Evolutionary conservation across 495 filamentous ascomycete species (phyloP), one percentile per base, ranked within the genome.

Genomic region (Parachaetomium inaequale): DNA sequence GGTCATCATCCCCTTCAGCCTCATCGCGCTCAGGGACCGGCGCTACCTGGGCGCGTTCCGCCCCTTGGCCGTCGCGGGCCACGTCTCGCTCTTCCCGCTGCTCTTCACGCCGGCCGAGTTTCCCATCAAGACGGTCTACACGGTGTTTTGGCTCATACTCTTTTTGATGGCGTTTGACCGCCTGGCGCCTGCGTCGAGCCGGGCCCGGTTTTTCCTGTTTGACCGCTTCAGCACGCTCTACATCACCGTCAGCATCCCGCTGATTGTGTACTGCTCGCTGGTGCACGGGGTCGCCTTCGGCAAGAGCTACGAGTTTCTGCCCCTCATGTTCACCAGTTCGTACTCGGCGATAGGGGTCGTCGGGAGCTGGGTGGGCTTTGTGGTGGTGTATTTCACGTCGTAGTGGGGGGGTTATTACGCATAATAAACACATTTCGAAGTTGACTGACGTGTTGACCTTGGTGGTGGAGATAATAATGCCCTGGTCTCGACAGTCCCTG

Each of bases 331-430:
- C 70, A 96, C 86, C 70, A 97, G 93, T 76, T 88, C 89, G 47
- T 98, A 98, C 76, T 93, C 89, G 17, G 94, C 94, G 21, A 74
- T 98, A 43, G 94, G 94, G n/a, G 91, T 98, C 2, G 85, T 97
- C 14, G 94, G 91, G 5, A 98, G 94, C 79, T 98, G 93, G 93
- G 70, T 98, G 56, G 93, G 94, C 21, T 96, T 97, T 71, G 84
- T 90, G 81, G 92, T 96, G 26, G 90, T 98, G 42, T 96, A 92
- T 74, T 93, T 96, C 74, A 88, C 86, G 2, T 84, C 85, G 56
- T 89, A 76, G 63, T 67, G 29, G 43, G 38, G 25, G 43, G 15
- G 14, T 29, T 55, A 45, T 61, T n/a, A n/a, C n/a, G n/a, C n/a
- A 54, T 31, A 31, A 55, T 59, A 36, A 14, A 21, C 5, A 43